phyloP scores from a whole-genome alignment of 2,329 filamentous ascomycete genomes.

The Pseudogymnoascus sp. region DNA sequence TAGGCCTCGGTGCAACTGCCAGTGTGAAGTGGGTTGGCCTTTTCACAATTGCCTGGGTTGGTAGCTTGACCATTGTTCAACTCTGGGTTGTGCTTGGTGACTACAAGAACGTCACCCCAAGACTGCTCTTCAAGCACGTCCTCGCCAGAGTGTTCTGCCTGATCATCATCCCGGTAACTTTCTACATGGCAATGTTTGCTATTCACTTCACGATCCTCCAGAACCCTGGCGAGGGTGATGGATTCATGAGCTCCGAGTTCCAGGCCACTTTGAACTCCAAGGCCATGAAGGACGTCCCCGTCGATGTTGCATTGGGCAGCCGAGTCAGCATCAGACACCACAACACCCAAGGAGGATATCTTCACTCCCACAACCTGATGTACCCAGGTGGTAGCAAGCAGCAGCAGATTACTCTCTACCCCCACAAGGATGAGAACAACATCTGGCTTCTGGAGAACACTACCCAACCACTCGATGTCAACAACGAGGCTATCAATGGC shows the following conservation, averaged over 20 bases:
- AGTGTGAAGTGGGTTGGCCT: slow-evolving; percentile 99
- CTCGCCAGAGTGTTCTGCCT: slow-evolving; percentile 85
- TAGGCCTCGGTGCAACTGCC: slow-evolving; percentile 79
- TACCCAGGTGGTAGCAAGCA: slow-evolving; percentile 97
- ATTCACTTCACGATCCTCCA: slow-evolving; percentile 91
- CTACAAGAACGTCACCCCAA: slow-evolving; percentile 71
- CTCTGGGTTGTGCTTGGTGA: slow-evolving; percentile 94
- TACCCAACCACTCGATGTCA: slow-evolving; percentile 74
- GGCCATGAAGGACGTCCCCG: slow-evolving; percentile 89
- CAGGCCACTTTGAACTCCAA: slow-evolving; percentile 96
- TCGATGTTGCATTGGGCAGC: slow-evolving; percentile 84
- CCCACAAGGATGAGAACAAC: slow-evolving; percentile 99
- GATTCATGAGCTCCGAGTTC: slow-evolving; percentile 99
- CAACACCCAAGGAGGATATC: slow-evolving; percentile 95
- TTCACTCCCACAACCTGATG: slow-evolving; percentile 96
- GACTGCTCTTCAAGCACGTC: slow-evolving; percentile 88
- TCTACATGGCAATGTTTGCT: slow-evolving; percentile 95
- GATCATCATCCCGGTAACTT: slow-evolving; percentile 76
- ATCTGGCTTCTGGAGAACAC: slow-evolving; percentile 91
- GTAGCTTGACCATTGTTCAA: slow-evolving; percentile 79
- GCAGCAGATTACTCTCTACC: slow-evolving; percentile 96
- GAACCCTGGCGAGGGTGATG: slow-evolving; percentile 94
- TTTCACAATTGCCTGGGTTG: slow-evolving; percentile 98
- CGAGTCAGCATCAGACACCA: slow-evolving; percentile 80
- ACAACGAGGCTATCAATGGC: slow-evolving; percentile 71